A percentile compares a stretch with the other conserved stretches of the same genome.
These are phyloP conservation scores for Colletotrichum paranaense DNA, from an alignment of 2,329 filamentous ascomycete genomes.

Conservation along the genomic window DNA sequence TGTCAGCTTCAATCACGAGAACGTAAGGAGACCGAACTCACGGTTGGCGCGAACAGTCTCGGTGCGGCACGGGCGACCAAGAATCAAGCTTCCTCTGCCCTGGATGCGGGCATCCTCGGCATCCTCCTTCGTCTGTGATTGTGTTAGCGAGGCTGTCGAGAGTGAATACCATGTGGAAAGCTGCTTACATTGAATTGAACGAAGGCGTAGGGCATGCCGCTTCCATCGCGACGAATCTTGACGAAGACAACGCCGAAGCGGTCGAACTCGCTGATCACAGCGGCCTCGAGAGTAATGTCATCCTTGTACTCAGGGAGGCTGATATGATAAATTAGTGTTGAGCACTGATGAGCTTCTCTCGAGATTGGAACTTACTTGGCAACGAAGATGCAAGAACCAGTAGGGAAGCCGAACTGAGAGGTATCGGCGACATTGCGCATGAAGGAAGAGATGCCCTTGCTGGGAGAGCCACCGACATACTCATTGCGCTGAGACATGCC, in stretches of 20 bases:
- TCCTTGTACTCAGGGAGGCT: constrained; percentile 64
- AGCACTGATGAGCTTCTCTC: not conserved
- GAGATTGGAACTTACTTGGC: constrained; percentile 66
- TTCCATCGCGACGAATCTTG: constrained; percentile 71
- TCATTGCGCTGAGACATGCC: not conserved
- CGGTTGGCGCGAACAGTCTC: constrained; percentile 71
- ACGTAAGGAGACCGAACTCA: constrained; percentile 46
- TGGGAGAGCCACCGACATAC: constrained; percentile 21
- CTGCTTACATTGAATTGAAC: constrained; percentile 69
- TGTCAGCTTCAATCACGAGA: constrained; percentile 38
- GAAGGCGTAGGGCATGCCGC: constrained; percentile 72
- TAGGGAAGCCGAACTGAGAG: constrained; percentile 63
- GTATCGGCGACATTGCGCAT: constrained; percentile 46
- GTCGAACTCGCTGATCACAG: constrained; percentile 64
- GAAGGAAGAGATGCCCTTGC: constrained; percentile 15
- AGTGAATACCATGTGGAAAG: not conserved
- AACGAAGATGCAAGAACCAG: constrained; percentile 71
- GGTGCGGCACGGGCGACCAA: constrained; percentile 68
- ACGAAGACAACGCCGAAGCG: constrained; percentile 68
- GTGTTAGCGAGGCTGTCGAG: constrained; percentile 39
- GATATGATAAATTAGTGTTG: constrained; percentile 26
- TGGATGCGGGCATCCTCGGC: constrained; percentile 60
- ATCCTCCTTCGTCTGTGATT: constrained; percentile 56
- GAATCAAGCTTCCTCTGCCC: constrained; percentile 60
- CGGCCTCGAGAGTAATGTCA: constrained; percentile 63